Evolutionary conservation across 2,329 filamentous ascomycete species (phyloP).

Genomic region (Apiospora marii): DNA sequence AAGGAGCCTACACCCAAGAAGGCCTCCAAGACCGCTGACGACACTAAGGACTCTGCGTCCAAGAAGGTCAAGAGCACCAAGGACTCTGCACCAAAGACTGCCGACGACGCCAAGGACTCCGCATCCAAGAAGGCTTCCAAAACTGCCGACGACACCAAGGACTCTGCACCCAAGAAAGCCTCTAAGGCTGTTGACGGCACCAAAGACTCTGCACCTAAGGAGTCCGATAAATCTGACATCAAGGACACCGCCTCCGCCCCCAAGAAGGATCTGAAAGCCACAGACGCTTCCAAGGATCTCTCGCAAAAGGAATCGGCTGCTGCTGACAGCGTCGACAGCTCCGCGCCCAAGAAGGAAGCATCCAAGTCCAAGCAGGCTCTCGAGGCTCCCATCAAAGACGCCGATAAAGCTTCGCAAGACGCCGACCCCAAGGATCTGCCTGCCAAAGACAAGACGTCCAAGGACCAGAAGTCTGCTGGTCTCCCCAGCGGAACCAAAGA

Average conservation of each 20-base stretch:
- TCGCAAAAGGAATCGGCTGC: neutral
- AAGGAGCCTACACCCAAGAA: neutral
- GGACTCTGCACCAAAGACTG: neutral
- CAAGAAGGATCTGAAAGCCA: neutral
- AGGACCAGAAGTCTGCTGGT: neutral
- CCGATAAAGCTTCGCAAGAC: neutral
- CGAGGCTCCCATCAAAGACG: neutral
- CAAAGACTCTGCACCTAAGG: neutral
- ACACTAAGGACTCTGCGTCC: neutral
- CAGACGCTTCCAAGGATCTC: neutral
- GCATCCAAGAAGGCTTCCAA: neutral
- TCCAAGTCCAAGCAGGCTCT: neutral
- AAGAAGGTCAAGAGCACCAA: neutral
- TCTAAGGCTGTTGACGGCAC: constrained; percentile 3
- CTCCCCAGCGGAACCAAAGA: neutral
- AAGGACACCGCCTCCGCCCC: neutral
- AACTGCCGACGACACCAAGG: neutral
- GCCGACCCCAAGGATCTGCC: neutral
- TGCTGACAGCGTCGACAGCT: neutral
- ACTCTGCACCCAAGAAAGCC: neutral
- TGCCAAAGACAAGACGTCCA: constrained; percentile 4
- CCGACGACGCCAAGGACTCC: neutral
- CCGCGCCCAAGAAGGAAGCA: neutral
- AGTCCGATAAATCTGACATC: neutral
- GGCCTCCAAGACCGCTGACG: neutral